phyloP scores from a whole-genome alignment of 2,329 filamentous ascomycete genomes.

The Diaporthe batatas region DNA sequence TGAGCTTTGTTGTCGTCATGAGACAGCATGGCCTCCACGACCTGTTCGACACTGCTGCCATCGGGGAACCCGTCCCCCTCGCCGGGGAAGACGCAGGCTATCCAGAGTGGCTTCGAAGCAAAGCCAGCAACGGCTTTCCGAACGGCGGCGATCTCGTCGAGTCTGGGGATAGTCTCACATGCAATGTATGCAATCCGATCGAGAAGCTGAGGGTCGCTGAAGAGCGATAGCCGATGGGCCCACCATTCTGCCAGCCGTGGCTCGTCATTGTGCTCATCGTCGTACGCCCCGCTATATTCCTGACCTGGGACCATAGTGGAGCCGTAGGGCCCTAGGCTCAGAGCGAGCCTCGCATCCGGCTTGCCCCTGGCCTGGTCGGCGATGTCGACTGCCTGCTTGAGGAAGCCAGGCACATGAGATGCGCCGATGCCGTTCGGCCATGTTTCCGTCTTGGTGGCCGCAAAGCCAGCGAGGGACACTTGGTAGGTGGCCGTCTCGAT shows the following conservation, averaged over 20 bases:
- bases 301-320: constrained; percentile 75
- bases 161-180: constrained; percentile 75
- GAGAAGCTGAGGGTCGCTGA: constrained; percentile 56
- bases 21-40: constrained; percentile 56
- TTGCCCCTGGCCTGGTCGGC: constrained; percentile 52
- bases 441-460: constrained; percentile 58
- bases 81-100: constrained; percentile 72
- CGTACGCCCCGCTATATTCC: constrained; percentile 75
- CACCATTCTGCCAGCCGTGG: constrained; percentile 69
- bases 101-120: constrained; percentile 63
- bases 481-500: constrained; percentile 79
- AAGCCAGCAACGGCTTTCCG: constrained; percentile 56
- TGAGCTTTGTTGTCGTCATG: constrained; percentile 44
- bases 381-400: constrained; percentile 60
- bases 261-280: constrained; percentile 59
- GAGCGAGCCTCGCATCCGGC: constrained; percentile 57
- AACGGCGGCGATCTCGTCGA: constrained; percentile 72
- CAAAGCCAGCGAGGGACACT: constrained; percentile 69
- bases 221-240: constrained; percentile 64
- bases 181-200: constrained; percentile 67
- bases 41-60: constrained; percentile 61
- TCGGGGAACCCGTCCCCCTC: constrained; percentile 68
- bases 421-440: constrained; percentile 59
- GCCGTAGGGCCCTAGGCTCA: constrained; percentile 76
- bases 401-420: constrained; percentile 55